Evolutionary conservation across 805 yeast genomes (phyloP).

Genomic region (Yarrowia yakushimensis): DNA sequence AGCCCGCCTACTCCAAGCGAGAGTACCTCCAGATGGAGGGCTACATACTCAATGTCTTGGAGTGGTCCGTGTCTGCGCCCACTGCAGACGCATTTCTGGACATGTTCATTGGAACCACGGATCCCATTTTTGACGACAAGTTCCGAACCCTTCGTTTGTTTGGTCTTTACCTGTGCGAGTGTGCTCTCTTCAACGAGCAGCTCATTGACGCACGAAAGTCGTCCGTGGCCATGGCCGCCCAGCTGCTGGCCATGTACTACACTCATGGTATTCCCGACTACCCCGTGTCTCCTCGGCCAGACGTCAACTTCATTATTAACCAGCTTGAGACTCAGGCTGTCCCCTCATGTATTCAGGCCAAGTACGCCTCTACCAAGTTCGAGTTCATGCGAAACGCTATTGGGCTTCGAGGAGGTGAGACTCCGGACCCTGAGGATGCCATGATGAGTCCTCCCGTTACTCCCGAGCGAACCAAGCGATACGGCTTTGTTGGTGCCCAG

Average conservation of each 20-base stretch:
- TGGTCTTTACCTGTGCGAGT: constrained; percentile 18
- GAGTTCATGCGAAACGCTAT: constrained; percentile 21
- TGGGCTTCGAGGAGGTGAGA: neutral
- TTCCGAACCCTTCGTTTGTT: constrained; percentile 6
- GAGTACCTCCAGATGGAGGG: constrained; percentile 74
- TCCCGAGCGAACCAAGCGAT: constrained; percentile 16
- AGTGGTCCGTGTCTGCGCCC: constrained; percentile 70
- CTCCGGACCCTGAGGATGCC: constrained; percentile 13
- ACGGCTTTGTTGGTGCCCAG: constrained; percentile 15
- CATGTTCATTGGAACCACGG: constrained; percentile 28
- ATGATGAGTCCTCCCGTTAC: constrained; percentile 22
- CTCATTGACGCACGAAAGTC: constrained; percentile 13
- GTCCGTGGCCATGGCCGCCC: constrained; percentile 23
- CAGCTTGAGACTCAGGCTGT: constrained; percentile 18
- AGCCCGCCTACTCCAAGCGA: constrained; percentile 49
- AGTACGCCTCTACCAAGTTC: constrained; percentile 20
- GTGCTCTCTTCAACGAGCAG: constrained; percentile 18
- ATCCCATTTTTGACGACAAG: constrained; percentile 19
- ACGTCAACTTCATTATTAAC: constrained; percentile 24
- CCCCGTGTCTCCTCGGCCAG: constrained; percentile 21
- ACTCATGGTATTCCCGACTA: constrained; percentile 11
- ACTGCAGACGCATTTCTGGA: constrained; percentile 47
- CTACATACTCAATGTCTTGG: constrained; percentile 66
- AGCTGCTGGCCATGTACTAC: constrained; percentile 24
- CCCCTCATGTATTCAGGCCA: constrained; percentile 16